Evolutionary conservation across 2,329 filamentous ascomycete genomes (phyloP).

Genomic region (Falciphora oryzae): DNA sequence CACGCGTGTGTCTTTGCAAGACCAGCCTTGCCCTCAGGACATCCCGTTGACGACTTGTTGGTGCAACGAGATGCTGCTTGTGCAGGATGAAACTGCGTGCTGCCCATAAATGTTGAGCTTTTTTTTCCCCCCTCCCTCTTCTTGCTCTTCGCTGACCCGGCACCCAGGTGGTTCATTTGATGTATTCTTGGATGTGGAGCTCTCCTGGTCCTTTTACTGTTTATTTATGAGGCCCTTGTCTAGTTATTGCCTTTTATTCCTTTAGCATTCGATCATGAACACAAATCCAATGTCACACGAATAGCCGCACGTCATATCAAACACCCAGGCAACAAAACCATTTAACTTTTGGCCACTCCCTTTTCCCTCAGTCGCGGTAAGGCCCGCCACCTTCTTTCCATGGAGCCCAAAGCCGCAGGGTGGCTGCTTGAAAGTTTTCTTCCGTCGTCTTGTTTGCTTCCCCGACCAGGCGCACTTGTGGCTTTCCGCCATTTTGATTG

Average conservation of each 20-base stretch:
- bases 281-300: neutral
- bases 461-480: neutral
- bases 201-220: neutral
- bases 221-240: neutral
- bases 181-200: neutral
- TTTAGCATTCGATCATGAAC: neutral
- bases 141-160: neutral
- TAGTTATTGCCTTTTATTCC: neutral
- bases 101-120: neutral
- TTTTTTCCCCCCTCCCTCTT: neutral
- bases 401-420: too few species aligned
- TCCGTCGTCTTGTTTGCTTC: neutral
- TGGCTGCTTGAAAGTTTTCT: neutral
- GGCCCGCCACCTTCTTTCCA: neutral
- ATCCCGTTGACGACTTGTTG: neutral
- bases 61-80: neutral
- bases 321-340: too few species aligned
- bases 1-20: neutral
- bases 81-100: neutral
- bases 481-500: neutral
- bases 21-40: neutral
- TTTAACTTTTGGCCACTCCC: neutral
- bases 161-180: neutral
- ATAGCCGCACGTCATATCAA: neutral
- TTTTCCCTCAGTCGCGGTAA: neutral